A percentile compares a stretch with the other conserved stretches of the same genome.
phyloP scores from a whole-genome alignment of 495 filamentous ascomycete species.

The Rhizodiscina lignyota region DNA sequence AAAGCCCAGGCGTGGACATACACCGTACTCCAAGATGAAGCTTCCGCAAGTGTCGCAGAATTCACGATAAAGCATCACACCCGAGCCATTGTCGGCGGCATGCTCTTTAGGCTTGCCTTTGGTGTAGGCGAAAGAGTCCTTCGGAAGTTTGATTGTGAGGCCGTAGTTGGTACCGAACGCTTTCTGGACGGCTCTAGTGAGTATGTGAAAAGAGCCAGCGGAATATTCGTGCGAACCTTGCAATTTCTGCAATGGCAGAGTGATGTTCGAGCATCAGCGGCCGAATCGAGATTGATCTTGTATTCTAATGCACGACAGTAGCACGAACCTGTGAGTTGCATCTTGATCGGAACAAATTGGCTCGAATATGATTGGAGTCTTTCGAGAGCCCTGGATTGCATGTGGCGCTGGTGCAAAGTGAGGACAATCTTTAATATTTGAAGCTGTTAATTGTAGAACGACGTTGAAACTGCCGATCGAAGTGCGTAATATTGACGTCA shows the following conservation, averaged over 20 bases:
- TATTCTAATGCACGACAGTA: conserved; percentile 32
- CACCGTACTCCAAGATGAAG: conserved; percentile 47
- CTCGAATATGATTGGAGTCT: no score
- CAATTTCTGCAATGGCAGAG: conserved; percentile 52
- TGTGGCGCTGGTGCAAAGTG: no score
- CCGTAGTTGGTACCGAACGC: conserved; percentile 49
- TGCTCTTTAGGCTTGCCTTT: conserved; percentile 30
- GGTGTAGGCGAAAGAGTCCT: conserved; percentile 11
- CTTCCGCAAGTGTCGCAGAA: conserved; percentile 48
- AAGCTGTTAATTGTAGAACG: no score
- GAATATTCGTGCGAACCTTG: conserved; percentile 15
- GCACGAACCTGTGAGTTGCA: conserved; percentile 27
- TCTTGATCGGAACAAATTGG: no score
- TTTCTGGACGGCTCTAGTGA: conserved; percentile 25
- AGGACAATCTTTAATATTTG: no score
- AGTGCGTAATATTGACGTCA: no score
- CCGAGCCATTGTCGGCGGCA: conserved; percentile 39
- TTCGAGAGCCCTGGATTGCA: no score
- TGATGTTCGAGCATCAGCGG: conserved; percentile 42
- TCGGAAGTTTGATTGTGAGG: conserved; percentile 44
- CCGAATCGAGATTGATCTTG: conserved; percentile 25
- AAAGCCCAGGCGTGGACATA: conserved; percentile 17
- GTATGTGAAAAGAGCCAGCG: conserved; percentile 4
- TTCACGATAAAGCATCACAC: conserved; percentile 36
- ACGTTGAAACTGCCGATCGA: no score